Base-by-base conservation (phyloP, 2,329 filamentous ascomycete species). In the Aspergillus calidoustus region DNA sequence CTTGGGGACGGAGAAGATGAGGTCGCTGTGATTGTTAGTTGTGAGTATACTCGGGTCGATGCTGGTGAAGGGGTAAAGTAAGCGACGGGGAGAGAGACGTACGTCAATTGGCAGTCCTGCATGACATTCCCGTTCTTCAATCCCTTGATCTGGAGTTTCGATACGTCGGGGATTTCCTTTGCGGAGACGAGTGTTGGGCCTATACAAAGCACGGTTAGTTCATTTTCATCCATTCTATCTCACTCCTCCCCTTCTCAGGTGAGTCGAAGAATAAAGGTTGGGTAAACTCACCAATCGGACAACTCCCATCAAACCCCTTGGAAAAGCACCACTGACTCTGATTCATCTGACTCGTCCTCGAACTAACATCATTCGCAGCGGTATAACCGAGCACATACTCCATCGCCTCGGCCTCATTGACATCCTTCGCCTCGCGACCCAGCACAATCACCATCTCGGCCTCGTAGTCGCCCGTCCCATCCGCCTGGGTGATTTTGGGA, bases 341-440 rank as follows among this genome's bases (percentile, higher is more conserved):
- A 23, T 79, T 77, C 66, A 83, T 79, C 76, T 89, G 86, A 57
- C 79, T 80, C 54, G 83, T 82, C 4, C 86, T 82, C 63, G 83
- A 85, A 2, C 86, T 88, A 7, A 90, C 82, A 69, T 90, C 87
- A 74, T 89, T 90, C 68, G 82, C 82, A 23, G 82, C 82, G 0
- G 86, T 87, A 71, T 90, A 90, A 30, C 87, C 87, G 2, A 89
- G 82, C 4, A 90, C 80, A 67, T 89, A 87, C 64, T 83, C 80
- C 54, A 86, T 70, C 5, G 86, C 86, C 30, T 88, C 81, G 0
- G 77, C 79, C 66, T 87, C 84, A 50, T 80, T 76, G 9, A 87
- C 84, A 65, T 88, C 85, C 67, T 82, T 83, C 44, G 78, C 78
- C 38, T 78, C 80, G 72, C 74, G 79, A 34, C 83, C 83, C 48